A percentile compares a stretch with the other conserved stretches of the same genome.
Conservation (phyloP, 345 rosid species). For the Jatropha curcas region DNA sequence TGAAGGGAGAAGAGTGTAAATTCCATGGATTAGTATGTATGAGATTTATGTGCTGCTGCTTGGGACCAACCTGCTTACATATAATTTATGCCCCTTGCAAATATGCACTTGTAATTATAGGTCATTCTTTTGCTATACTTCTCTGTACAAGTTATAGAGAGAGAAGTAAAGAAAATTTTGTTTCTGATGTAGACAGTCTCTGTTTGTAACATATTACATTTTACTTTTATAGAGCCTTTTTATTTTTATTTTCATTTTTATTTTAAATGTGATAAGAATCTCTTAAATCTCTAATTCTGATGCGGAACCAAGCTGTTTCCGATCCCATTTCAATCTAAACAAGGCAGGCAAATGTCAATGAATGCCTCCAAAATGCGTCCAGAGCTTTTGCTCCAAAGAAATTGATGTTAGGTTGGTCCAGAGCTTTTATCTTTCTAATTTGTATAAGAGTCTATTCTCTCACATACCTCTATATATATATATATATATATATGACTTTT, state of each 20-base stretch:
- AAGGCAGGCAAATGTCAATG: too few species aligned
- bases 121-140: constrained; percentile 44
- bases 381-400: too few species aligned
- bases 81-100: constrained; percentile 26
- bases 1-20: constrained; percentile 37
- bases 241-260: neutral
- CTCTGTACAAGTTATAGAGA: constrained; percentile 19
- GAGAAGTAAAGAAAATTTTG: constrained; percentile 30
- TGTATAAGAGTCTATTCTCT: too few species aligned
- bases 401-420: too few species aligned
- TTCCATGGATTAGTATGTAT: constrained; percentile 28
- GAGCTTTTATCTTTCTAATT: too few species aligned
- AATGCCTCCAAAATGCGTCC: too few species aligned
- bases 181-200: constrained; percentile 12
- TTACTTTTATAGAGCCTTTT: constrained; percentile 17
- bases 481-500: too few species aligned
- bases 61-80: constrained; percentile 30
- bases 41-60: constrained; percentile 23
- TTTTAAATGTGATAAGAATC: too few species aligned
- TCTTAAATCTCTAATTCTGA: too few species aligned
- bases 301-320: too few species aligned
- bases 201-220: constrained; percentile 22
- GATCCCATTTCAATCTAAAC: too few species aligned
- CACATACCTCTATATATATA: too few species aligned
- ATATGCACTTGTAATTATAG: constrained; percentile 42